Conservation (phyloP, 306 rosid species). For the Vicia villosa region DNA sequence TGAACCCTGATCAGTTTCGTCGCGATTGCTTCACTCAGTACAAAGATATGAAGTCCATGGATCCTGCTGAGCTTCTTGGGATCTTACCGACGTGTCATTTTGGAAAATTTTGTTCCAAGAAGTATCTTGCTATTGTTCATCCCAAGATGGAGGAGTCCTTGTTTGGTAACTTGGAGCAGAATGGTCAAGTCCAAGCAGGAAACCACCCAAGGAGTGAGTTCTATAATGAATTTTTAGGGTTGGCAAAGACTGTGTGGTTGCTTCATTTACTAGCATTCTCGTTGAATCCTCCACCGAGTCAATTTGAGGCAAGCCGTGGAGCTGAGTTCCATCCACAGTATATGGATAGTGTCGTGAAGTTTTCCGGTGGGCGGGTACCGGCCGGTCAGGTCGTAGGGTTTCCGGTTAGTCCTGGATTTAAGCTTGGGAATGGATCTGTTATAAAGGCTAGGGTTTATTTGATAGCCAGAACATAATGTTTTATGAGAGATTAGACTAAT, state of each 20-base stretch:
- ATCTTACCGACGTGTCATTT: conserved; percentile 88
- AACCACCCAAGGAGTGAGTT: too few species aligned
- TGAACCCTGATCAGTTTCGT: too few species aligned
- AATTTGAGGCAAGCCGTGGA: too few species aligned
- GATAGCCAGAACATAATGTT: conserved; percentile 52
- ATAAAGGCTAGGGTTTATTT: conserved; percentile 82
- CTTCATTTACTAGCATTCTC: too few species aligned
- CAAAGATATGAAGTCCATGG: too few species aligned
- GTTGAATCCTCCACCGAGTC: too few species aligned
- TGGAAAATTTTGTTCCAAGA: conserved; percentile 87
- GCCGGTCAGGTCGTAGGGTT: conserved; percentile 80
- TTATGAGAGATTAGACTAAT: conserved; percentile 6
- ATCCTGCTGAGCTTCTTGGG: too few species aligned
- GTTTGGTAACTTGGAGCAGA: conserved; percentile 87
- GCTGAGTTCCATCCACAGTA: too few species aligned
- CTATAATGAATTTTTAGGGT: conserved; percentile 67
- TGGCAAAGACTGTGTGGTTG: conserved; percentile 85
- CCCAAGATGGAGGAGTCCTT: conserved; percentile 97
- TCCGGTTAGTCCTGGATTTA: conserved; percentile 91
- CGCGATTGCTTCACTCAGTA: too few species aligned
- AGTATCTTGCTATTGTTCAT: conserved; percentile 84
- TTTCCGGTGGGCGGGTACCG: conserved; percentile 61
- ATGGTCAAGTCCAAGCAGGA: conserved; percentile 64
- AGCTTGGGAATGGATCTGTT: conserved; percentile 80
- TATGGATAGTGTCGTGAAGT: too few species aligned